phyloP scores from a whole-genome alignment of 2,329 filamentous ascomycete genomes.

The Penicillium sp. region DNA sequence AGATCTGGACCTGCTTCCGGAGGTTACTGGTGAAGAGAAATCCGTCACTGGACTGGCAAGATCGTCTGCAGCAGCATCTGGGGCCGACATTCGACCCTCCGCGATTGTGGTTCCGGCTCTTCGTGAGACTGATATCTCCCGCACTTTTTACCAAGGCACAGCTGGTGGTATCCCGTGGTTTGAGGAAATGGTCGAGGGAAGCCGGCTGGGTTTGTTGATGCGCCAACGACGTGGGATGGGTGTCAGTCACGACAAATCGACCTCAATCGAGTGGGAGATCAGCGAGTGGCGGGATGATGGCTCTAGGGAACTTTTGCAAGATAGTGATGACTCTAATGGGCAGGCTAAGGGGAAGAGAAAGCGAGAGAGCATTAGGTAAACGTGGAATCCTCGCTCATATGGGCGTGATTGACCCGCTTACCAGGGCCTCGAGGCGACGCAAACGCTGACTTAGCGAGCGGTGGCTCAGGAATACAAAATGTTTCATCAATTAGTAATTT shows the following conservation, averaged over 20 bases:
- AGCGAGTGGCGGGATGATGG: conserved; percentile 67
- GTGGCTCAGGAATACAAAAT: background rate
- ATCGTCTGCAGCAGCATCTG: conserved; percentile 19
- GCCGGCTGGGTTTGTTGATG: conserved; percentile 69
- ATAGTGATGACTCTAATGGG: conserved; percentile 25
- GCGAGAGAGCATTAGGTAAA: conserved; percentile 28
- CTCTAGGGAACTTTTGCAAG: conserved; percentile 26
- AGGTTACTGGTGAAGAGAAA: conserved; percentile 42
- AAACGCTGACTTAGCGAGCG: background rate
- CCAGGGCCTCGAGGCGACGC: background rate
- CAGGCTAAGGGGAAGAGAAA: conserved; percentile 39
- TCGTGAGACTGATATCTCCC: conserved; percentile 29
- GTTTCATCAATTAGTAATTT: background rate
- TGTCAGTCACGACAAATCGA: conserved; percentile 64
- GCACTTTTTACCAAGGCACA: conserved; percentile 43
- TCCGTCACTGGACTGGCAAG: background rate
- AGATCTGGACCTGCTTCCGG: conserved; percentile 72
- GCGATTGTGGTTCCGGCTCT: conserved; percentile 28
- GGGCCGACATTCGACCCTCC: conserved; percentile 18
- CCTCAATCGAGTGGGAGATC: conserved; percentile 80
- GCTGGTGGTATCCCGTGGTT: conserved; percentile 78
- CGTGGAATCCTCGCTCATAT: conserved; percentile 19
- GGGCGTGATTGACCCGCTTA: conserved; percentile 9
- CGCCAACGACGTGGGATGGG: conserved; percentile 62
- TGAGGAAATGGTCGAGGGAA: conserved; percentile 77